A percentile compares a stretch with the other conserved stretches of the same genome.
These are phyloP conservation scores for Aspergillus nomiae DNA, from an alignment of 2,329 filamentous ascomycete species.

Conservation along the genomic window DNA sequence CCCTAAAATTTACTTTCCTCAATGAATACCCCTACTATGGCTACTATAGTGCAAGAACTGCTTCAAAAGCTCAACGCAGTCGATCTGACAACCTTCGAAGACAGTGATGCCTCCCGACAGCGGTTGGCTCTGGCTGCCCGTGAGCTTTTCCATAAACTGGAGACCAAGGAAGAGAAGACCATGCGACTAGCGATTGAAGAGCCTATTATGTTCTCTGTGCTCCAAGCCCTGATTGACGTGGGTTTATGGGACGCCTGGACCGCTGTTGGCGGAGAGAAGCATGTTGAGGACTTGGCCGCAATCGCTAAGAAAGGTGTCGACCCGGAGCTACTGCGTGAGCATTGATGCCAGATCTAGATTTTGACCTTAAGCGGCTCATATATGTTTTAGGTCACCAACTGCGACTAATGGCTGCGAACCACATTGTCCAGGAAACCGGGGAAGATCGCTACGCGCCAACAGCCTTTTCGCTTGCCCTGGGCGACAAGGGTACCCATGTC, in stretches of 20 bases:
- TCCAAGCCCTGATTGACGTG: not conserved
- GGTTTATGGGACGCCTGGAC: not conserved
- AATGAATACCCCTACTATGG: not conserved
- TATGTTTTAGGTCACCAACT: not conserved
- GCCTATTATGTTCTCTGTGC: not conserved
- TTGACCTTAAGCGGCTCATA: not conserved
- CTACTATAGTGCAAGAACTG: not conserved
- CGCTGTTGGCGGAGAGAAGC: not conserved
- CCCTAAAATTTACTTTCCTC: not conserved
- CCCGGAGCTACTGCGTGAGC: not conserved
- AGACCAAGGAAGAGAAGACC: not conserved
- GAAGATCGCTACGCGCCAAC: not conserved
- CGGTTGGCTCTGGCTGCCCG: not conserved
- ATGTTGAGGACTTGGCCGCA: not conserved
- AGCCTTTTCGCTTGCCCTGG: not conserved
- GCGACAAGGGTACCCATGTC: not conserved
- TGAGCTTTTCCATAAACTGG: not conserved
- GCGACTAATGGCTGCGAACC: not conserved
- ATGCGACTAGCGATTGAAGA: not conserved
- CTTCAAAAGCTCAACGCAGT: not conserved
- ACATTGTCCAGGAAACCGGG: not conserved
- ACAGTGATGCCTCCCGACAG: not conserved
- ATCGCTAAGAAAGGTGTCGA: not conserved
- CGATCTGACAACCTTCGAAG: not conserved
- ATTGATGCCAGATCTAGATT: not conserved